Percentiles rank a stretch among this genome's conserved stretches.
Conservation (phyloP, 148 eudicot genomes). For the Arctostaphylos glauca region DNA sequence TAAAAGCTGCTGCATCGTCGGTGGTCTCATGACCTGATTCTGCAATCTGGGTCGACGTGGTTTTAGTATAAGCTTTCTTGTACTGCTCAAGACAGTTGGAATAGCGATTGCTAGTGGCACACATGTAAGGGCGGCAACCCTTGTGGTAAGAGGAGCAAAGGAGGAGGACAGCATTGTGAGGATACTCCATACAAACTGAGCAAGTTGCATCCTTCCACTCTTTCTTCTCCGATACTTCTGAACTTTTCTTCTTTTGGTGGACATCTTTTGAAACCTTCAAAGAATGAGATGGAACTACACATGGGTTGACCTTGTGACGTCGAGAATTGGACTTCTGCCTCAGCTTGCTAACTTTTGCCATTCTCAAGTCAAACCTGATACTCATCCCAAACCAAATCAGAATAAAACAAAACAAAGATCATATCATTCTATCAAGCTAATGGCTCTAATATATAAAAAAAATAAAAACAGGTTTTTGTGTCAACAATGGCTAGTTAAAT, state of each 20-base stretch:
- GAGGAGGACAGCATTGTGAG: slow-evolving; percentile 52
- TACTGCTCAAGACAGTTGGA: slow-evolving; percentile 53
- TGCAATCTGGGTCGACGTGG: slow-evolving; percentile 23
- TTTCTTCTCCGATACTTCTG: slow-evolving; percentile 29
- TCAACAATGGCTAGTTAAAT: not conserved
- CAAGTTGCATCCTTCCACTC: slow-evolving; percentile 40
- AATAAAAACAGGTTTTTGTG: not conserved
- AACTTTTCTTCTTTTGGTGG: slow-evolving; percentile 26
- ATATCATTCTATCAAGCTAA: slow-evolving; percentile 2
- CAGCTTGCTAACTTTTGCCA: slow-evolving; percentile 61
- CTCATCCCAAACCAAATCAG: slow-evolving; percentile 10
- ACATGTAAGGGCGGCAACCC: slow-evolving; percentile 55
- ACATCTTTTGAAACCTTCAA: slow-evolving; percentile 44
- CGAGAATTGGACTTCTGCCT: slow-evolving; percentile 33
- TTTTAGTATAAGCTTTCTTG: slow-evolving; percentile 50
- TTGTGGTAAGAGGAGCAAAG: slow-evolving; percentile 52
- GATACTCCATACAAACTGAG: slow-evolving; percentile 50
- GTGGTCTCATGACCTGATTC: slow-evolving; percentile 10
- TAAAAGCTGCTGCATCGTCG: slow-evolving; percentile 10
- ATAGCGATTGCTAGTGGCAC: slow-evolving; percentile 47
- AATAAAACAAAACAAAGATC: not conserved
- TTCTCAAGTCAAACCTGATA: slow-evolving; percentile 36
- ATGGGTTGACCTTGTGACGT: slow-evolving; percentile 23
- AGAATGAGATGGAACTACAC: slow-evolving; percentile 33
- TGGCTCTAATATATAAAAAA: not conserved